phyloP scores from a whole-genome alignment of 306 rosid genomes.

The Vigna reflexopilosa region DNA sequence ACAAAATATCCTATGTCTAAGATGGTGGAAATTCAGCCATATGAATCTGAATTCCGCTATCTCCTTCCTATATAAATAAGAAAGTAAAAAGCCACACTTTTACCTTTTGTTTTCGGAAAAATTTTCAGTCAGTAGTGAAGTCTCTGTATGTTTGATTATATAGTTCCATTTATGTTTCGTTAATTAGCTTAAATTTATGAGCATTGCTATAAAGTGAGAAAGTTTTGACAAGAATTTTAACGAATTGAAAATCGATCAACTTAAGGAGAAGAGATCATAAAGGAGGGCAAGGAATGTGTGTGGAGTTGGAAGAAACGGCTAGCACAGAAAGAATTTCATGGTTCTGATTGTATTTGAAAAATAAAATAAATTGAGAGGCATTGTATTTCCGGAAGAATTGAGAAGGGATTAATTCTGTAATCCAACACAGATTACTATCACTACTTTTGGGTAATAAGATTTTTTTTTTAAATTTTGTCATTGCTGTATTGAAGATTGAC shows the following conservation, averaged over 20 bases:
- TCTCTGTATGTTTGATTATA: not conserved
- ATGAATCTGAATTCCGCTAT: slow-evolving; percentile 83
- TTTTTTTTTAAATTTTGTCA: not conserved
- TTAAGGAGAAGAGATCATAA: not conserved
- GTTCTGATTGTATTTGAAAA: not conserved
- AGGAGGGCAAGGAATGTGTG: not conserved
- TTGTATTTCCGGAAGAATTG: not conserved
- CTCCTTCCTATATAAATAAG: slow-evolving; percentile 54
- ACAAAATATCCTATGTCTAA: slow-evolving; percentile 59
- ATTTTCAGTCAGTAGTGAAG: not conserved
- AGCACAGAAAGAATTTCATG: not conserved
- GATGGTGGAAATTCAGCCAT: slow-evolving; percentile 77
- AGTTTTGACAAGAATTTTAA: not conserved
- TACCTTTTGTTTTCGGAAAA: not conserved
- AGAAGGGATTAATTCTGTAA: not conserved
- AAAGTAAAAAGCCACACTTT: not conserved
- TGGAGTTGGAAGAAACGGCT: not conserved
- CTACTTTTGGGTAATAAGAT: not conserved
- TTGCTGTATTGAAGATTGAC: not conserved
- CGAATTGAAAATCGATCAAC: too few relatives aligned
- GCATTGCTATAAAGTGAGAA: not conserved
- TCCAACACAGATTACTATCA: not conserved
- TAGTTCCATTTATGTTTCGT: not conserved
- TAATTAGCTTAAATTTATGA: not conserved
- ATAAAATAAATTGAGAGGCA: not conserved